A percentile compares a stretch with the other conserved stretches of the same genome.
phyloP scores from a whole-genome alignment of 129 eudicot species.

The Erigeron canadensis region DNA sequence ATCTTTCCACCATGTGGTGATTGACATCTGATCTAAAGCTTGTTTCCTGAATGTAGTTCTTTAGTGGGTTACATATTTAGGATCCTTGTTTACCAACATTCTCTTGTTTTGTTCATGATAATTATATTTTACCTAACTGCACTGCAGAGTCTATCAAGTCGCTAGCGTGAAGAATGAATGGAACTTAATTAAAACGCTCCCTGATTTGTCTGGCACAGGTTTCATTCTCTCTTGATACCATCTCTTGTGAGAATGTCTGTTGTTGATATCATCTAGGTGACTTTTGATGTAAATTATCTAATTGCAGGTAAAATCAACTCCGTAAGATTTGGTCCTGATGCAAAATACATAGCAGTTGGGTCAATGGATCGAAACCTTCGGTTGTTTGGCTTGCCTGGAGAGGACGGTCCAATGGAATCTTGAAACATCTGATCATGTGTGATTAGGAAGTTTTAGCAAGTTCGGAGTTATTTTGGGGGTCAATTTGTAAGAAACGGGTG shows the following conservation, averaged over 20 bases:
- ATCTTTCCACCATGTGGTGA: too few relatives aligned
- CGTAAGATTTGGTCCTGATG: conserved; percentile 85
- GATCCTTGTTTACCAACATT: too few relatives aligned
- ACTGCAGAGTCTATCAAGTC: conserved; percentile 86
- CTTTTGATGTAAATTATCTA: conserved; percentile 2
- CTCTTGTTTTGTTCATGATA: background rate
- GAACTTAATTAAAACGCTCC: conserved; percentile 83
- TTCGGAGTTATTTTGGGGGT: conserved; percentile 14
- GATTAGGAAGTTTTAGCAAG: background rate
- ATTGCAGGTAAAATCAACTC: conserved; percentile 66
- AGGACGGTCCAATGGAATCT: conserved; percentile 51
- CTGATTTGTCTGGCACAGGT: conserved; percentile 99
- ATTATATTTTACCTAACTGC: background rate
- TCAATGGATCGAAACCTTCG: conserved; percentile 89
- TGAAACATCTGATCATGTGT: conserved; percentile 16
- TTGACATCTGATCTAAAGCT: too few relatives aligned
- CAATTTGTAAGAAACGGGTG: conserved; percentile 32
- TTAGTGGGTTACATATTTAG: too few relatives aligned
- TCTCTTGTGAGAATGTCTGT: background rate
- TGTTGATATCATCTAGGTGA: background rate
- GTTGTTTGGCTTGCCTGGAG: conserved; percentile 77
- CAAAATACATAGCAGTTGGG: conserved; percentile 88
- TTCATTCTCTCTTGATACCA: background rate
- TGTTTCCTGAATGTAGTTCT: too few relatives aligned
- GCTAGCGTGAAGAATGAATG: conserved; percentile 94